Evolutionary conservation across 768 basidiomycete species (phyloP).

Genomic region (Hebeloma cylindrosporum): DNA sequence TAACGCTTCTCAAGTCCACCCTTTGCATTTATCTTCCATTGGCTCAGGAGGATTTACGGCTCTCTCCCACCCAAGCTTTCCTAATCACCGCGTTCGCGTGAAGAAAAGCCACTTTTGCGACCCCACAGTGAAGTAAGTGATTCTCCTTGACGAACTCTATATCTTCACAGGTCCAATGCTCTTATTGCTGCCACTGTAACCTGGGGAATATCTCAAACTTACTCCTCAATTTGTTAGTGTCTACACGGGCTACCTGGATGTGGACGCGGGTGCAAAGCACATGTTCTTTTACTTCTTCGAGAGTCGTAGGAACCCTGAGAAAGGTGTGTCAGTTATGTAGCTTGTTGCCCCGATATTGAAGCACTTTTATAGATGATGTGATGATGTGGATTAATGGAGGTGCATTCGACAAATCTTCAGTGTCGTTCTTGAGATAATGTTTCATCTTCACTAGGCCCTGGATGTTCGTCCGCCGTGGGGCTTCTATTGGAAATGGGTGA

Average conservation of each 20-base stretch:
- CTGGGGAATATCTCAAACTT: constrained; percentile 3
- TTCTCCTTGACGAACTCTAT: background rate
- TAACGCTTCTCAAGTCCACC: constrained; percentile 11
- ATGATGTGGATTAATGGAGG: constrained; percentile 75
- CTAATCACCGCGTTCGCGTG: constrained; percentile 53
- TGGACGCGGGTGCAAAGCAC: constrained; percentile 55
- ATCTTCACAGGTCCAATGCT: constrained; percentile 2
- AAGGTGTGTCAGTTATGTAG: constrained; percentile 40
- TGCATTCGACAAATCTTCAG: constrained; percentile 21
- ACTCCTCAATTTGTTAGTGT: constrained; percentile 23
- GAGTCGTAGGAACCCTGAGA: constrained; percentile 55
- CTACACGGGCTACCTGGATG: constrained; percentile 42
- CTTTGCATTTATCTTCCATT: constrained; percentile 29
- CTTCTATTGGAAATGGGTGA: constrained; percentile 71
- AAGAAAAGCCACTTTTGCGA: constrained; percentile 66
- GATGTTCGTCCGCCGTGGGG: constrained; percentile 54
- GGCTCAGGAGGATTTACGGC: constrained; percentile 31
- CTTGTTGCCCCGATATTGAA: constrained; percentile 6
- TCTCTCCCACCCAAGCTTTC: constrained; percentile 50
- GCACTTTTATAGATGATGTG: constrained; percentile 47
- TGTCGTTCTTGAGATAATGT: constrained; percentile 9
- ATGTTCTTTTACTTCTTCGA: constrained; percentile 79
- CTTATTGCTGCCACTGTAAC: constrained; percentile 16
- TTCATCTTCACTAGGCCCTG: constrained; percentile 49
- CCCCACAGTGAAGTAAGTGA: constrained; percentile 56